Evolutionary conservation across 441 rosid genomes (phyloP).

Genomic region (Euphorbia corollata): DNA sequence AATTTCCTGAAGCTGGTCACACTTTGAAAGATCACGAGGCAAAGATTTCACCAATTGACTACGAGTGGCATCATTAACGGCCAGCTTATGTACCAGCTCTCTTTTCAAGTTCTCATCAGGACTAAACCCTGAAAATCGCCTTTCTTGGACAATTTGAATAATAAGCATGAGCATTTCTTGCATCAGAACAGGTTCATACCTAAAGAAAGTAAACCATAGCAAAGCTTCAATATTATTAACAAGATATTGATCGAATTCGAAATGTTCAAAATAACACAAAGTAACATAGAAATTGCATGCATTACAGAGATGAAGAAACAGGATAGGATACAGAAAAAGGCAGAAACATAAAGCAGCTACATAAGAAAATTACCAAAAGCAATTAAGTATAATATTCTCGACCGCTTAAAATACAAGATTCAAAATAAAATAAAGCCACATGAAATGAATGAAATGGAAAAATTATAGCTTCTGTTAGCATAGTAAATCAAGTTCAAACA

Average conservation of each 20-base stretch:
- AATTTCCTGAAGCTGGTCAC: constrained; percentile 66
- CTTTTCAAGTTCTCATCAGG: constrained; percentile 78
- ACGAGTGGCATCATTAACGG: constrained; percentile 84
- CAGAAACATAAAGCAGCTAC: too few species aligned
- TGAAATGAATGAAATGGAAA: background rate
- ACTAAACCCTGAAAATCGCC: constrained; percentile 77
- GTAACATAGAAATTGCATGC: background rate
- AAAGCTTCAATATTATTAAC: constrained; percentile 19
- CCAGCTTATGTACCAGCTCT: constrained; percentile 76
- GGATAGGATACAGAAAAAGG: too few species aligned
- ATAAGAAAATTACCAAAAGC: too few species aligned
- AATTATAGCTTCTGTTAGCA: too few species aligned
- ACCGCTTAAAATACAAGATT: too few species aligned
- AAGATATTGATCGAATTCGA: constrained; percentile 10
- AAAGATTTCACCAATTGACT: constrained; percentile 87
- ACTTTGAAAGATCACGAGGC: constrained; percentile 82
- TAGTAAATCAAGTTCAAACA: background rate
- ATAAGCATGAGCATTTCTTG: constrained; percentile 88
- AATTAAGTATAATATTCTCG: too few species aligned
- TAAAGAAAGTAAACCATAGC: constrained; percentile 30
- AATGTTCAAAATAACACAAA: constrained; percentile 8
- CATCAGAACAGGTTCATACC: constrained; percentile 79
- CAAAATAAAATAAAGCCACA: background rate
- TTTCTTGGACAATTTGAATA: constrained; percentile 85
- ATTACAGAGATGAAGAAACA: background rate